Conservation (phyloP, 2,329 filamentous ascomycete species). For the Onygena corvina region DNA sequence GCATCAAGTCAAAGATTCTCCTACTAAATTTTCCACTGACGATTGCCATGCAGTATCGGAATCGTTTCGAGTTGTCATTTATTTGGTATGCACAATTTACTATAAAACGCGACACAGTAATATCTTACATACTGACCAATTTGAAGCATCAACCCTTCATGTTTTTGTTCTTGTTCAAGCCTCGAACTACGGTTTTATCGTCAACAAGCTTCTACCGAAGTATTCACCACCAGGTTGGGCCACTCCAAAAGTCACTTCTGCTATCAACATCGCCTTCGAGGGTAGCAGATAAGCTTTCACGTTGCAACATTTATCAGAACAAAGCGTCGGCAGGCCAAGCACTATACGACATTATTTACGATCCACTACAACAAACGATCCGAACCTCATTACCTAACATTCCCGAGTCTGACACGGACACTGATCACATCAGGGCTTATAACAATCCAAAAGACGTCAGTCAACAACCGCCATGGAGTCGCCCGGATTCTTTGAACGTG, state of each 20-base stretch:
- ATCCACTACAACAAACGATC: constrained; percentile 46
- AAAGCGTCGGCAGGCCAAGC: constrained; percentile 28
- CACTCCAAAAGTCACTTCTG: constrained; percentile 37
- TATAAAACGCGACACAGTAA: neutral
- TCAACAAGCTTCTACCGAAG: constrained; percentile 36
- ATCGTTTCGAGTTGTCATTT: constrained; percentile 31
- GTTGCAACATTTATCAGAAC: constrained; percentile 23
- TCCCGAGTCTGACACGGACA: constrained; percentile 39
- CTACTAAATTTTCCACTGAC: neutral
- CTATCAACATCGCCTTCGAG: constrained; percentile 36
- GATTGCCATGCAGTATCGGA: neutral
- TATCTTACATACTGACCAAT: neutral
- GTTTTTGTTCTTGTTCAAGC: constrained; percentile 40
- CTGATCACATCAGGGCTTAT: constrained; percentile 12
- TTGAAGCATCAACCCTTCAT: constrained; percentile 36
- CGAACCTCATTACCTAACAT: constrained; percentile 54
- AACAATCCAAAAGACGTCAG: constrained; percentile 9
- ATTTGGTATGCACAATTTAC: constrained; percentile 27
- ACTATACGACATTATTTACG: constrained; percentile 51
- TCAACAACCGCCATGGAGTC: constrained; percentile 32
- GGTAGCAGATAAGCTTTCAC: constrained; percentile 29
- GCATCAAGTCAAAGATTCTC: neutral
- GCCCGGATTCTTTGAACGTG: constrained; percentile 50
- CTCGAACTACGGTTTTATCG: constrained; percentile 30
- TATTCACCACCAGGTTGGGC: constrained; percentile 39